Base-by-base conservation (phyloP, 1,284 basidiomycete species). In the Ceratobasidium papillatum region DNA sequence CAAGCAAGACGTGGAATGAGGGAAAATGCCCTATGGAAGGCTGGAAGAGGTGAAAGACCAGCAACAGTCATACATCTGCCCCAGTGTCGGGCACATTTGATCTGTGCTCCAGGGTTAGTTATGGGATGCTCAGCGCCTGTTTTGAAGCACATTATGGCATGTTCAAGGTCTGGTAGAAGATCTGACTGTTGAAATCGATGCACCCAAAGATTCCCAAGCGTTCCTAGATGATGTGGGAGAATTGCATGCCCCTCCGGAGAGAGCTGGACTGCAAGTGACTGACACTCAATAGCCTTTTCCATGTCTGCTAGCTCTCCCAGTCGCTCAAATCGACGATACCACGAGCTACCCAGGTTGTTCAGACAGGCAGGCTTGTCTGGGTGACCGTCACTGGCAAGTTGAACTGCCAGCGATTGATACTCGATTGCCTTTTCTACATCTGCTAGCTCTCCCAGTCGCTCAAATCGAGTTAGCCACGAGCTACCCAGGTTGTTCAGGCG, bases 391-490 rank as follows among this genome's bases (percentile, higher is more conserved):
- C 34, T 3, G n/a, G 34, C 32, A 14, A 72, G 68, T 8, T 32
- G 22, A 11, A 72, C 34, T 5, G 56, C 68, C 54, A 11, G 43
- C 22, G 32, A 36, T 22, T 27, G 34, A 38, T 30, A 72, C 22
- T 61, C 22, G 8, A 72, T 45, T 12, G 68, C 68, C 30, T 41
- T 45, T 34, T 61, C 27, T 5, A 72, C 0, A 34, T 72, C 68
- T 1, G 19, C 19, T 1, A 63, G 38, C 8, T 61, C 25, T 25
- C 58, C 58, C 11, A 17, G 3, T 9, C 41, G 43, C 17, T 34
- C 3, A 17, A 62, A 74, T 41, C 72, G 72, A 52, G 11, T 25
- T n/a, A 12, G 19, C 14, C 27, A 43, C 22, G 43, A 47, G 32
- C 4, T 52, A 3, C 59, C 72, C n/a, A n/a, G n/a, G n/a, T n/a